phyloP scores from a whole-genome alignment of 768 basidiomycete species.

The Leccinum incarnatum region DNA sequence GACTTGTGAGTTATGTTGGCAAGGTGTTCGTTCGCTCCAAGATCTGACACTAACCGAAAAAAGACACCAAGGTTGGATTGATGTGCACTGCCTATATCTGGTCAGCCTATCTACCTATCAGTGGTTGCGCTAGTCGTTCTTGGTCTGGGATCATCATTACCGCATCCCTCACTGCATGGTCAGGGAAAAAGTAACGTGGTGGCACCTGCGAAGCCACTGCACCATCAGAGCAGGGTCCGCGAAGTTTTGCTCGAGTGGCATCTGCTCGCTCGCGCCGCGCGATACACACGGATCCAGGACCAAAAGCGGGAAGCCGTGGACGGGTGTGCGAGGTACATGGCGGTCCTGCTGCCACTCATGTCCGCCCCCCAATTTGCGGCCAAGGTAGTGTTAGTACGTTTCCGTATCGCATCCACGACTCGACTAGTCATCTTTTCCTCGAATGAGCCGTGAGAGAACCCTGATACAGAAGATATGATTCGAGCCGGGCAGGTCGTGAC shows the following conservation, averaged over 20 bases:
- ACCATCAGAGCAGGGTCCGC: slow-evolving; percentile 13
- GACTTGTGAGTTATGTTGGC: slow-evolving; percentile 10
- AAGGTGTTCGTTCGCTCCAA: slow-evolving; percentile 8
- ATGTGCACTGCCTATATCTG: slow-evolving; percentile 16
- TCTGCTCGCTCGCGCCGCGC: slow-evolving; percentile 2
- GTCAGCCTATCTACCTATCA: slow-evolving; percentile 11
- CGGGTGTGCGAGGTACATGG: slow-evolving; percentile 2
- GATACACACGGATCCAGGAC: slow-evolving; percentile 11
- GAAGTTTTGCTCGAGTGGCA: slow-evolving; percentile 9
- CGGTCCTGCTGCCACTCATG: slow-evolving; percentile 13
- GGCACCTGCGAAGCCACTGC: background rate
- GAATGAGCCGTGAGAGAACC: slow-evolving; percentile 11
- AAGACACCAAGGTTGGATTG: slow-evolving; percentile 1
- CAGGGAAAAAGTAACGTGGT: slow-evolving; percentile 22
- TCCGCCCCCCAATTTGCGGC: slow-evolving; percentile 20
- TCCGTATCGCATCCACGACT: slow-evolving; percentile 17
- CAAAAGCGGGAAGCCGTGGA: slow-evolving; percentile 15
- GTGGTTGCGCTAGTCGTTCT: background rate
- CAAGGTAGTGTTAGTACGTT: slow-evolving; percentile 21
- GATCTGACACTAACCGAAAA: slow-evolving; percentile 12
- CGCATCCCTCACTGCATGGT: slow-evolving; percentile 15
- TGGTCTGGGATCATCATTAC: slow-evolving; percentile 19
- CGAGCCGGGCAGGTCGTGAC: slow-evolving; percentile 12
- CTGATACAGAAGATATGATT: slow-evolving; percentile 1
- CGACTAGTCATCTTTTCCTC: slow-evolving; percentile 4